These are phyloP conservation scores for Metschnikowia shivogae DNA, from an alignment of 805 yeast species.

Conservation along the genomic window DNA sequence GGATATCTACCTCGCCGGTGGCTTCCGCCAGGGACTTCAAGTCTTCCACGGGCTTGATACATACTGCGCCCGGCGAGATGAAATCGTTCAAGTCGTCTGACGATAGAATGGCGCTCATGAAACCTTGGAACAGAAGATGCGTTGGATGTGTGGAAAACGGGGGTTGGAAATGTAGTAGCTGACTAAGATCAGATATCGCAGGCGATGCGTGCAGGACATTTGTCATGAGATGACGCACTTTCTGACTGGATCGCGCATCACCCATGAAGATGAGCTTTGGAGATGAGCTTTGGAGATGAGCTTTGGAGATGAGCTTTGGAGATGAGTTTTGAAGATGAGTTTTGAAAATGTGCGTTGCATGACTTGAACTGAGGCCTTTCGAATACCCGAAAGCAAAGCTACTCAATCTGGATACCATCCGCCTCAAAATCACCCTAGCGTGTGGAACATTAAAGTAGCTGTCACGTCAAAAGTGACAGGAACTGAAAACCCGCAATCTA, in stretches of 20 bases:
- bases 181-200: background rate
- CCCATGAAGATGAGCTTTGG: too few species aligned
- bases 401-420: too few species aligned
- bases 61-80: constrained; percentile 90
- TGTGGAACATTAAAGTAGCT: too few species aligned
- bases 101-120: constrained; percentile 83
- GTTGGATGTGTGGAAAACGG: background rate
- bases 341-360: too few species aligned
- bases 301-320: too few species aligned
- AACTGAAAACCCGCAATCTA: too few species aligned
- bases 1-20: constrained; percentile 42
- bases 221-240: background rate
- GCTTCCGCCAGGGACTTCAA: constrained; percentile 21
- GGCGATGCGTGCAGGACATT: constrained; percentile 2
- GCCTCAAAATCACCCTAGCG: too few species aligned
- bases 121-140: background rate
- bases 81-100: constrained; percentile 92
- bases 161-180: background rate
- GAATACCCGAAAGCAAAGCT: too few species aligned
- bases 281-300: too few species aligned
- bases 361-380: too few species aligned
- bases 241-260: background rate
- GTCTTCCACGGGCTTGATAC: constrained; percentile 78
- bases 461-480: too few species aligned
- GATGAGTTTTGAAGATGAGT: too few species aligned